Conservation (phyloP, 2,329 filamentous ascomycete genomes). For the Chaetomium sp. region DNA sequence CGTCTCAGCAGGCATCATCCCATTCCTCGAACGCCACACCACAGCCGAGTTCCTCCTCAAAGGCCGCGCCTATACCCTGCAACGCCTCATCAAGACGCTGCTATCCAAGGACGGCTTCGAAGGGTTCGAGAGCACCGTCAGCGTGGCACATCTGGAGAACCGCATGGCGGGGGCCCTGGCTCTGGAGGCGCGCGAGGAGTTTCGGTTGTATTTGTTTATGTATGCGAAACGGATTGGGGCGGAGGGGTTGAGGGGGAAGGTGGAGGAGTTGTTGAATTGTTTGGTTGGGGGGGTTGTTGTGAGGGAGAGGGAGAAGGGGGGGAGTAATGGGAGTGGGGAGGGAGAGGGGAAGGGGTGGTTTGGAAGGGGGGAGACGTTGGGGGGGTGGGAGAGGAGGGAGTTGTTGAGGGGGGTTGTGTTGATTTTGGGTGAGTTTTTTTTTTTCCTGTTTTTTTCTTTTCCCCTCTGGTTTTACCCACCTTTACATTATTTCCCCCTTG, state of each 20-base stretch:
- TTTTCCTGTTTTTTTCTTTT: background rate
- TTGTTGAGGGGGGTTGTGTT: slow-evolving; percentile 85
- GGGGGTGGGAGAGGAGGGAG: slow-evolving; percentile 85
- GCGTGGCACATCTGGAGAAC: slow-evolving; percentile 92
- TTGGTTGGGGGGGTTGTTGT: slow-evolving; percentile 67
- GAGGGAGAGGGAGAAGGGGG: slow-evolving; percentile 44
- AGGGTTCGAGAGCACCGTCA: slow-evolving; percentile 82
- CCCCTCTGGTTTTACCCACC: background rate
- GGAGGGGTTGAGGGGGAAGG: slow-evolving; percentile 79
- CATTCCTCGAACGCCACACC: slow-evolving; percentile 87
- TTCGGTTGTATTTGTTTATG: slow-evolving; percentile 92
- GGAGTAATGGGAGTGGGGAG: slow-evolving; percentile 24
- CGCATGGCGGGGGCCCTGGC: slow-evolving; percentile 83
- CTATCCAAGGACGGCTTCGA: slow-evolving; percentile 88
- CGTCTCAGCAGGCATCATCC: slow-evolving; percentile 86
- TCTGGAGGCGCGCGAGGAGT: slow-evolving; percentile 82
- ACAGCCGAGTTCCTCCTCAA: slow-evolving; percentile 89
- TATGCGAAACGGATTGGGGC: slow-evolving; percentile 93
- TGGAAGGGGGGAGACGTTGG: slow-evolving; percentile 63
- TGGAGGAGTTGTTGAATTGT: slow-evolving; percentile 82
- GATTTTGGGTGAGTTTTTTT: slow-evolving; percentile 67
- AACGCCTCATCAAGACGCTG: slow-evolving; percentile 83
- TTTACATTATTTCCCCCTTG: background rate
- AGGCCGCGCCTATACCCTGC: slow-evolving; percentile 83
- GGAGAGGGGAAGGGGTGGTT: slow-evolving; percentile 53